Percentiles rank a stretch among this genome's conserved stretches.
Conservation (phyloP, 768 basidiomycete genomes). For the Tulasnella sp. region DNA sequence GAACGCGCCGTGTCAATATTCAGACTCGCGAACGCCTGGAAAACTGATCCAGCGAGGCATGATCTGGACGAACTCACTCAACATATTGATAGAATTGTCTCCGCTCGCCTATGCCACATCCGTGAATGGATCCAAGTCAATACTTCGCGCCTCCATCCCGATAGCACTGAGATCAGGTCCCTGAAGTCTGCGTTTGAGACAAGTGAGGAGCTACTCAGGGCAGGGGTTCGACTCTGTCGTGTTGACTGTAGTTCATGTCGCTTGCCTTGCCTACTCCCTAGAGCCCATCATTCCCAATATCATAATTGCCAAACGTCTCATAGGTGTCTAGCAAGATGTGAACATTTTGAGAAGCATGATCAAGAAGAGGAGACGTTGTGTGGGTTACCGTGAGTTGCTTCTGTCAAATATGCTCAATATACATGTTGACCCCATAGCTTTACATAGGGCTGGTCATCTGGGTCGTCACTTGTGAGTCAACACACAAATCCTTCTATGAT, state of each 20-base stretch:
- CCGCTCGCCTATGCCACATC: slow-evolving; percentile 37
- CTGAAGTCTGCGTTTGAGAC: slow-evolving; percentile 35
- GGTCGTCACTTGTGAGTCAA: slow-evolving; percentile 40
- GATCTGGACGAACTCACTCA: slow-evolving; percentile 32
- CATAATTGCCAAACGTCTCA: slow-evolving; percentile 45
- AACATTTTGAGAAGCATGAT: slow-evolving; percentile 30
- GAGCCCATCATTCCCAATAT: slow-evolving; percentile 31
- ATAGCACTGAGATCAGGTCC: slow-evolving; percentile 34
- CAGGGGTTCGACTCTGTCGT: slow-evolving; percentile 38
- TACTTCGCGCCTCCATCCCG: slow-evolving; percentile 33
- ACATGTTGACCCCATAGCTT: neutral
- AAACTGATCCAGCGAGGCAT: slow-evolving; percentile 27
- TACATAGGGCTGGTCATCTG: slow-evolving; percentile 42
- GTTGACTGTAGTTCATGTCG: slow-evolving; percentile 37
- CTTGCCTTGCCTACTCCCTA: slow-evolving; percentile 35
- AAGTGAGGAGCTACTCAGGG: slow-evolving; percentile 34
- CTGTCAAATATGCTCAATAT: neutral
- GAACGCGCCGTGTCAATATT: slow-evolving; percentile 13
- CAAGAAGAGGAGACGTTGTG: slow-evolving; percentile 26
- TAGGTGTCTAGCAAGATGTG: slow-evolving; percentile 33
- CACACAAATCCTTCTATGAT: neutral
- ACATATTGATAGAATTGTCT: slow-evolving; percentile 31
- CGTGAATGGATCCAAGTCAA: slow-evolving; percentile 41
- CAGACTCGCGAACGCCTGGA: neutral
- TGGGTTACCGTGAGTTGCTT: slow-evolving; percentile 33